Conservation (phyloP, 129 eudicot species). For the Solidago caesia region DNA sequence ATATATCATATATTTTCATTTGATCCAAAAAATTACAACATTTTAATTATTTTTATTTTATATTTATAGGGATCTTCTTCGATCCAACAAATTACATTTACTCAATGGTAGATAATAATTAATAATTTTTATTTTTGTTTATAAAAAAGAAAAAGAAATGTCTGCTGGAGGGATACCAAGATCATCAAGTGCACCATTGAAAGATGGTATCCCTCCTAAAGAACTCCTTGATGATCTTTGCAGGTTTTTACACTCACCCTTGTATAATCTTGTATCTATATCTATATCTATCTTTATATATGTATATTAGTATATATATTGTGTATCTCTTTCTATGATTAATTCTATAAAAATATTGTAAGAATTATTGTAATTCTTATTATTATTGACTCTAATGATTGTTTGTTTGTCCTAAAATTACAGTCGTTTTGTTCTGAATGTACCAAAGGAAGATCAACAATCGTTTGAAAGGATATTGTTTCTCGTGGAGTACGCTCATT, state of each 20-base stretch:
- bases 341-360: no score
- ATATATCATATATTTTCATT: no score
- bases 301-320: neutral
- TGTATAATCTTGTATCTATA: neutral
- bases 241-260: slow-evolving; percentile 47
- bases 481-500: slow-evolving; percentile 99
- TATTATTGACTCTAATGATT: slow-evolving; percentile 3
- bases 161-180: slow-evolving; percentile 62
- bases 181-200: slow-evolving; percentile 73
- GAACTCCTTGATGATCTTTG: slow-evolving; percentile 99
- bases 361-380: neutral
- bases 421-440: slow-evolving; percentile 96
- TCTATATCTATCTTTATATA: neutral
- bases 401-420: slow-evolving; percentile 23
- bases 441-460: slow-evolving; percentile 96
- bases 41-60: no score
- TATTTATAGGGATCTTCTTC: no score
- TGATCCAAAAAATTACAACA: no score
- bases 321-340: no score
- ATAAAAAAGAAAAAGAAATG: slow-evolving; percentile 7
- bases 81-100: no score
- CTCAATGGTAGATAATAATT: slow-evolving; percentile 14
- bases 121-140: neutral
- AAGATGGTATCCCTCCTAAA: slow-evolving; percentile 92
- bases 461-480: slow-evolving; percentile 95